Conservation (phyloP, 2,329 filamentous ascomycete species). For the Cadophora gregata region DNA sequence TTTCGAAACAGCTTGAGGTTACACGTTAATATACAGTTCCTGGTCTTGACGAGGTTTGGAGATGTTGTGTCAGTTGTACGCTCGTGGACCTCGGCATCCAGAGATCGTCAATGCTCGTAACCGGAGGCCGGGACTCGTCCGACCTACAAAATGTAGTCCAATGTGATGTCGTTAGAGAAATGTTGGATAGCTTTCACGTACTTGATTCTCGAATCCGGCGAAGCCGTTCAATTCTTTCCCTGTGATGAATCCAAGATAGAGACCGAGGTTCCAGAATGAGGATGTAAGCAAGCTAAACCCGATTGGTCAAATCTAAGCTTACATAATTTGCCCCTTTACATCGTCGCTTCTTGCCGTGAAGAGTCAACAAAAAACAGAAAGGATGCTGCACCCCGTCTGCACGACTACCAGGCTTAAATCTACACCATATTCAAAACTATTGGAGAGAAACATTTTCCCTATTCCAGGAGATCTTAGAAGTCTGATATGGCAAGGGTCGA, state of each 20-base stretch:
- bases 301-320: background rate
- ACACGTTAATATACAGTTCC: background rate
- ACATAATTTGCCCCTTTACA: background rate
- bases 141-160: background rate
- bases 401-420: background rate
- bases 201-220: background rate
- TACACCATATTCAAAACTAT: too few relatives aligned
- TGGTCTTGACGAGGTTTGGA: background rate
- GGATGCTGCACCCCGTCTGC: background rate
- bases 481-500: too few relatives aligned
- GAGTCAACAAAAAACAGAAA: background rate
- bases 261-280: background rate
- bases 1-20: background rate
- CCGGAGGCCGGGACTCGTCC: background rate
- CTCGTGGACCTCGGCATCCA: constrained; percentile 9
- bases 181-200: background rate
- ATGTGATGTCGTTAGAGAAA: background rate
- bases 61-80: background rate
- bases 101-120: constrained; percentile 2
- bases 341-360: background rate
- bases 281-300: background rate
- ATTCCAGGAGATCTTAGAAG: background rate
- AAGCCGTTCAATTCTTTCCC: background rate
- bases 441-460: background rate
- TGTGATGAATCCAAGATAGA: background rate